These are phyloP conservation scores for Acidiella bohemica DNA, from an alignment of 495 filamentous ascomycete genomes.

Conservation along the genomic window DNA sequence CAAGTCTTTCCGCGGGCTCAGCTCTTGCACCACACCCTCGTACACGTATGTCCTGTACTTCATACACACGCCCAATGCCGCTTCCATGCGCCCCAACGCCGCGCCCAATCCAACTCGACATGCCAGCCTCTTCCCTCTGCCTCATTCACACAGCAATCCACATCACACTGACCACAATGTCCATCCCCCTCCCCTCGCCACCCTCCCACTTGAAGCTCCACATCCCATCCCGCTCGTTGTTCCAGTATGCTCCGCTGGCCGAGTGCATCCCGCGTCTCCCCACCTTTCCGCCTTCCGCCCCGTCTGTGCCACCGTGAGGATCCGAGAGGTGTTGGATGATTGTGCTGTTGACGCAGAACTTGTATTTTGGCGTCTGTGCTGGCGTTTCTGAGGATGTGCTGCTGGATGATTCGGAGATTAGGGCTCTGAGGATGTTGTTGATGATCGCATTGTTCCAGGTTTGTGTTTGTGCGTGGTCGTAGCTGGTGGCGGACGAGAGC, in stretches of 20 bases:
- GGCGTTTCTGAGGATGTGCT: conserved; percentile 22
- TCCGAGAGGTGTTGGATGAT: conserved; percentile 74
- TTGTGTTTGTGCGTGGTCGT: conserved; percentile 68
- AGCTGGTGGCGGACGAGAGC: conserved; percentile 54
- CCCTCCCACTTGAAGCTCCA: conserved; percentile 94
- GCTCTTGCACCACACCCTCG: no score
- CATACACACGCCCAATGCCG: no score
- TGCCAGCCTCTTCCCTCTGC: no score
- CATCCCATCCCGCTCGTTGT: conserved; percentile 93
- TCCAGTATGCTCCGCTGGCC: conserved; percentile 91
- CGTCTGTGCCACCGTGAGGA: conserved; percentile 32
- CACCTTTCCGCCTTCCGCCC: conserved; percentile 35
- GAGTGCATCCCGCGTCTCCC: conserved; percentile 92
- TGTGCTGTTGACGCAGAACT: conserved; percentile 92
- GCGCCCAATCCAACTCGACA: no score
- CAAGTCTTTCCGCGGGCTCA: no score
- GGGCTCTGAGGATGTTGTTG: conserved; percentile 68
- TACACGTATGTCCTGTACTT: no score
- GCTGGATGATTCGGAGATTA: conserved; percentile 60
- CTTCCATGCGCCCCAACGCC: no score
- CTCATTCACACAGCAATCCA: conserved; percentile 55
- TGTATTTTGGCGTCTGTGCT: conserved; percentile 36
- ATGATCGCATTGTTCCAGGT: conserved; percentile 87
- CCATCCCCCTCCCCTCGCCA: conserved; percentile 69
- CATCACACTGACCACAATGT: conserved; percentile 80